phyloP scores from a whole-genome alignment of 192 early-diverging fungal genomes.

The Coemansia sp. region DNA sequence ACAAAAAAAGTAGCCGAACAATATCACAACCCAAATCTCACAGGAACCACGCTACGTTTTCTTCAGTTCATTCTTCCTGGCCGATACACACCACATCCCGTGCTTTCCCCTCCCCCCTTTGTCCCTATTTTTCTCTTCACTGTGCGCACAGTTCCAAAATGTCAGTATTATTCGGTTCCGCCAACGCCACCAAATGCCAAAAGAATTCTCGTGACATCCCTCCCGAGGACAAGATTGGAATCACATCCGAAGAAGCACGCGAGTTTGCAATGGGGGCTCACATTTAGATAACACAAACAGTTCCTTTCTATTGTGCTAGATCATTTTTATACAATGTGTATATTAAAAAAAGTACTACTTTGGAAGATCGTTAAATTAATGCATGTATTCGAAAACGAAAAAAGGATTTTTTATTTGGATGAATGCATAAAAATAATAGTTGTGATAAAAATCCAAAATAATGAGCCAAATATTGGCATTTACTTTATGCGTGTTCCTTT shows the following conservation, averaged over 20 bases:
- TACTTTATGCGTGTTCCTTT: too few relatives aligned
- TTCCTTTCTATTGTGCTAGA: background rate
- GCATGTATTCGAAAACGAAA: background rate
- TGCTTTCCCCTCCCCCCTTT: background rate
- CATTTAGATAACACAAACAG: background rate
- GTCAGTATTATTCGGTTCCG: background rate
- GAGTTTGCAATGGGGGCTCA: conserved; percentile 10
- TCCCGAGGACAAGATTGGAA: conserved; percentile 27
- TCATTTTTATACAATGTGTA: background rate
- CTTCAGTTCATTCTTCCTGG: too few relatives aligned
- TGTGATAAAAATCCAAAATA: too few relatives aligned
- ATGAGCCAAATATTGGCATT: too few relatives aligned
- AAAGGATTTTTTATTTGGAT: background rate
- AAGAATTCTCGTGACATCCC: conserved; percentile 22
- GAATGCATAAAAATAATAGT: background rate
- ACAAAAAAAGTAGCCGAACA: too few relatives aligned
- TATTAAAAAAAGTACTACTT: background rate
- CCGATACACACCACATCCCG: too few relatives aligned
- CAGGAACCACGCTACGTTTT: too few relatives aligned
- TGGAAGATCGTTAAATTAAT: background rate
- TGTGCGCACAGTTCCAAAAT: background rate
- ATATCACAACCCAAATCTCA: too few relatives aligned
- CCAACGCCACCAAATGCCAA: background rate
- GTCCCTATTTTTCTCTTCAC: background rate
- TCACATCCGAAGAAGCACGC: conserved; percentile 27